phyloP scores from a whole-genome alignment of 1,139 yeast genomes.

The Diutina sp. region DNA sequence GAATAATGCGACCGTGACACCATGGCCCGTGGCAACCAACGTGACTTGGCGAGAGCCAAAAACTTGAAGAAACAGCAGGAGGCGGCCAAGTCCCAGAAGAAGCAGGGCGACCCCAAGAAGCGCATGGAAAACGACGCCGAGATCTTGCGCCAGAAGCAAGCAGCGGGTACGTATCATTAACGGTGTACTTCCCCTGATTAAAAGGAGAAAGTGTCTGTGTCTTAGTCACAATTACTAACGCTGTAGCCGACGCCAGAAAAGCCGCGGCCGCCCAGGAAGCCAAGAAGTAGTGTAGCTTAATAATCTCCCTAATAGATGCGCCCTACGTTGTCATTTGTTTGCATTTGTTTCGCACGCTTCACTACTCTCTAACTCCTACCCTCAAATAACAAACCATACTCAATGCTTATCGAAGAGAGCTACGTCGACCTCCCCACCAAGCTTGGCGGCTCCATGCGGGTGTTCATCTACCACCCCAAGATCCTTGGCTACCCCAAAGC shows the following conservation, averaged over 20 bases:
- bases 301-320: not conserved
- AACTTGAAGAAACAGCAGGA: constrained; percentile 70
- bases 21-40: constrained; percentile 95
- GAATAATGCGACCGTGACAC: constrained; percentile 3
- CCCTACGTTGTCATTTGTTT: not conserved
- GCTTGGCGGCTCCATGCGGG: constrained; percentile 54
- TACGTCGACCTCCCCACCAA: constrained; percentile 55
- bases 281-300: constrained; percentile 2
- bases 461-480: constrained; percentile 55
- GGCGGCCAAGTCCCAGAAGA: constrained; percentile 47
- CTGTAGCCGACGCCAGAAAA: constrained; percentile 47
- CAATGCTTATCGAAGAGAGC: constrained; percentile 59
- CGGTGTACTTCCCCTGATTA: not conserved
- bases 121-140: constrained; percentile 84
- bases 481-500: constrained; percentile 63
- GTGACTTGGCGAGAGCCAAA: constrained; percentile 88
- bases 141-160: constrained; percentile 77
- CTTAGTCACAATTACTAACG: constrained; percentile 5
- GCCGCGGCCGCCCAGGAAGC: constrained; percentile 22
- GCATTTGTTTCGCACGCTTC: not conserved
- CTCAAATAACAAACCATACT: not conserved
- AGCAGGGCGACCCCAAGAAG: constrained; percentile 71
- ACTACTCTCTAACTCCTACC: not conserved
- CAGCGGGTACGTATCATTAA: constrained; percentile 42
- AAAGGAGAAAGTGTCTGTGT: too few relatives aligned